Percentiles rank a stretch among this genome's conserved stretches.
These are phyloP conservation scores for Physaria fendleri DNA, from an alignment of 345 rosid genomes.

Conservation along the genomic window DNA sequence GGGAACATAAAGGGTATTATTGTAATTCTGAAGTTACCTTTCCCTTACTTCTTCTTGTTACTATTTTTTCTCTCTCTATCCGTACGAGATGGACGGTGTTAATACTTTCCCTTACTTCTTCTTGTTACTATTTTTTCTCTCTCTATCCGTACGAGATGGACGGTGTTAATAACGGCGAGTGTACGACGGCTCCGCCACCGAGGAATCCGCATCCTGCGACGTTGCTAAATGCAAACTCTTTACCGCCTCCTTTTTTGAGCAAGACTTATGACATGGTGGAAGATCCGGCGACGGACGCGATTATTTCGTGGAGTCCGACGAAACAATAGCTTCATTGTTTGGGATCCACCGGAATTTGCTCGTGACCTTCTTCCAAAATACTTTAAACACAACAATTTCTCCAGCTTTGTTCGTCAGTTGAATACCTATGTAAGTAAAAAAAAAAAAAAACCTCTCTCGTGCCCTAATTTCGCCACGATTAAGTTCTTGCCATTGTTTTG, in stretches of 20 bases:
- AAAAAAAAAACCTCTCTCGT: no score
- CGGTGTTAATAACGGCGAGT: conserved; percentile 12
- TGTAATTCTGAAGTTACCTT: neutral
- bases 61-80: neutral
- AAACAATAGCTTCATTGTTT: conserved; percentile 82
- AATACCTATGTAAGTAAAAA: conserved; percentile 61
- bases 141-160: conserved; percentile 3
- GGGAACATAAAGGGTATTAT: neutral
- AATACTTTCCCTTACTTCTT: neutral
- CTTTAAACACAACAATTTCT: conserved; percentile 90
- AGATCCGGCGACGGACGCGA: conserved; percentile 63
- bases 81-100: conserved; percentile 14
- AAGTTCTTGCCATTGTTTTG: neutral
- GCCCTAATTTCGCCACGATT: neutral
- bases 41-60: neutral
- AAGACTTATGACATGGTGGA: conserved; percentile 95
- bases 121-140: neutral
- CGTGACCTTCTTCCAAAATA: conserved; percentile 71
- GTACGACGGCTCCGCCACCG: conserved; percentile 23
- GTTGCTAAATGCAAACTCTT: conserved; percentile 36
- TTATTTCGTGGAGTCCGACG: conserved; percentile 76
- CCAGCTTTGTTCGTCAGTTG: conserved; percentile 86
- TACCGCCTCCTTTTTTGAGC: conserved; percentile 80
- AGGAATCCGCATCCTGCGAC: conserved; percentile 39
- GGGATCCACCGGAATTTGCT: conserved; percentile 85